Evolutionary conservation across 1,139 yeast genomes (phyloP), one percentile per base, ranked within the genome.

Genomic region (Geotrichum australiense): DNA sequence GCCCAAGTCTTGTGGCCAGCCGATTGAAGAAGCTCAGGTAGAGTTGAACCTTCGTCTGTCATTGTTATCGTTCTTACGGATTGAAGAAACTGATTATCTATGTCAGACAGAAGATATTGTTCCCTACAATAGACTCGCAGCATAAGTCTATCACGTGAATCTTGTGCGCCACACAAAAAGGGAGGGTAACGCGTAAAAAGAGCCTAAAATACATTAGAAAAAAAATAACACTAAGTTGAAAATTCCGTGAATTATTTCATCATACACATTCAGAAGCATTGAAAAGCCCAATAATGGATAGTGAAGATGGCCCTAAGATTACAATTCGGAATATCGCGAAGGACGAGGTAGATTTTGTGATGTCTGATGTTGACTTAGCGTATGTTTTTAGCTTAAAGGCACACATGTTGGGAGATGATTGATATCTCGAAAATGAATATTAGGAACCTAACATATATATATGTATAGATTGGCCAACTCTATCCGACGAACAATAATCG

Each of bases 341-440:
- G 50, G 96, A 89, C 56, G 84, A 79, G 55, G 96, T 91, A 44
- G 95, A 91, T 62, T 83, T 93, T 58, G 86, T 89, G 41, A 66
- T 93, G 48, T 76, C 85, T 44, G 87, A 86, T 57, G 93, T 87
- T 37, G 97, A 91, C 58, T 65, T 93, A 49, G 76, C 96, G 47
- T 70, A 53, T 41, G 64, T n/a, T 26, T 23, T 16, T 6, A 30
- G 12, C n/a, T n/a, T n/a, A n/a, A n/a, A n/a, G n/a, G n/a, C n/a
- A n/a, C 15, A 7, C 28, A 22, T 18, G 37, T 18, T 20, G 12
- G n/a, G n/a, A 27, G 16, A 14, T 28, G 16, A 6, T n/a, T 21
- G 16, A 11, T 12, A 14, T 21, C 20, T 11, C 31, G 7, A 26
- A 15, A 14, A 18, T 26, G 12, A 16, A 4, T 16, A 24, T 11